Conservation (phyloP, 2,329 filamentous ascomycete genomes). For the Colletotrichum tanaceti region DNA sequence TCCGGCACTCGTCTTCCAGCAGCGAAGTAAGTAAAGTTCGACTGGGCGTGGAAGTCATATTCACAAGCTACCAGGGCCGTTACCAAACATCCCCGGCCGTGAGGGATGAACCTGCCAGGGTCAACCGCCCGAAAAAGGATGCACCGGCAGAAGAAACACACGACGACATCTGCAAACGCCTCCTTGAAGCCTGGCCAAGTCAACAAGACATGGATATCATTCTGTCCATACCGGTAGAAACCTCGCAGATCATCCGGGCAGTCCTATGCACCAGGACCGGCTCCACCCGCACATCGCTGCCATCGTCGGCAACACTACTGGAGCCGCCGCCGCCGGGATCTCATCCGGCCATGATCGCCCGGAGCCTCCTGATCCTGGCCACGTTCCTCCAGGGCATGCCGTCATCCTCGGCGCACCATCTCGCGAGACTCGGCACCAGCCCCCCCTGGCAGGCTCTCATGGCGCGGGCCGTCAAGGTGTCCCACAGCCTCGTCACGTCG, state of each 20-base stretch:
- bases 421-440: slow-evolving; percentile 40
- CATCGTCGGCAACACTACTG: slow-evolving; percentile 4
- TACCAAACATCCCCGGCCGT: too few relatives aligned
- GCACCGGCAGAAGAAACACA: not conserved
- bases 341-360: slow-evolving; percentile 55
- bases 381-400: slow-evolving; percentile 49
- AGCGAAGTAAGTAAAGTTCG: not conserved
- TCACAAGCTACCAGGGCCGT: not conserved
- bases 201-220: slow-evolving; percentile 7
- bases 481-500: slow-evolving; percentile 53
- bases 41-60: too few relatives aligned
- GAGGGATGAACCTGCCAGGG: not conserved
- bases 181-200: slow-evolving; percentile 23
- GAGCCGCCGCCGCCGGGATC: slow-evolving; percentile 11
- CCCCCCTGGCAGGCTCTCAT: slow-evolving; percentile 45
- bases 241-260: slow-evolving; percentile 15
- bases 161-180: not conserved
- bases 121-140: not conserved
- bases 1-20: not conserved
- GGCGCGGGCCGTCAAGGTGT: slow-evolving; percentile 46
- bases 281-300: not conserved
- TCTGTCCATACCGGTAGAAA: slow-evolving; percentile 8
- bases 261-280: slow-evolving; percentile 6
- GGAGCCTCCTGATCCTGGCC: slow-evolving; percentile 53
- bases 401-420: not conserved